phyloP scores from a whole-genome alignment of 2,329 filamentous ascomycete genomes.

The Verticillium tricorpus region DNA sequence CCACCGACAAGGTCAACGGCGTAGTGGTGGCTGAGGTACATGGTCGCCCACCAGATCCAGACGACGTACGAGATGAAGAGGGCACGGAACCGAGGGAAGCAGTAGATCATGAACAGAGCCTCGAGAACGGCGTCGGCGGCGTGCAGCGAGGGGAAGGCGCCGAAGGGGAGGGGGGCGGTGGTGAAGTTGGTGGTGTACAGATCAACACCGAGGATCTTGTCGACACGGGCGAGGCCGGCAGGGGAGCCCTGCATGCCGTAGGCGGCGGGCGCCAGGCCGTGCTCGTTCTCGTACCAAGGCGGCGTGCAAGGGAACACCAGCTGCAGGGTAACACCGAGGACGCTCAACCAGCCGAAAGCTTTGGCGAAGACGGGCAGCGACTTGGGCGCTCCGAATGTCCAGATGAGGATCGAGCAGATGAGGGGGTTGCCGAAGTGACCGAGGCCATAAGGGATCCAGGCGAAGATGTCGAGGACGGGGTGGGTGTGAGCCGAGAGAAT shows the following conservation, averaged over 20 bases:
- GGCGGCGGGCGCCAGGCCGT: constrained; percentile 85
- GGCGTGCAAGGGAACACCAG: constrained; percentile 89
- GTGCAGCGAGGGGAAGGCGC: constrained; percentile 91
- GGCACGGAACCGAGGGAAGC: constrained; percentile 78
- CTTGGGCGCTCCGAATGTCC: constrained; percentile 83
- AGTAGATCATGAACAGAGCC: constrained; percentile 87
- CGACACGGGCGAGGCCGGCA: constrained; percentile 82
- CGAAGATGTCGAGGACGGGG: constrained; percentile 77
- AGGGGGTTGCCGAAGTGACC: constrained; percentile 85
- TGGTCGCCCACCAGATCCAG: constrained; percentile 98
- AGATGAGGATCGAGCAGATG: constrained; percentile 73
- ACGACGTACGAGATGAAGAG: constrained; percentile 79
- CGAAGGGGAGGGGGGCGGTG: constrained; percentile 86
- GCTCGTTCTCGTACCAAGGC: constrained; percentile 94
- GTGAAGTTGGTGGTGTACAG: constrained; percentile 92
- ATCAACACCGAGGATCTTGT: constrained; percentile 84
- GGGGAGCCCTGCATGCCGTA: constrained; percentile 89
- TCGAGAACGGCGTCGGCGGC: constrained; percentile 85
- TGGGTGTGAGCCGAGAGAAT: constrained; percentile 89
- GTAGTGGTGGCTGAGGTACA: constrained; percentile 97
- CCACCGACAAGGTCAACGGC: constrained; percentile 89
- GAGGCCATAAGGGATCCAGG: constrained; percentile 90
- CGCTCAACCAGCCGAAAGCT: constrained; percentile 89
- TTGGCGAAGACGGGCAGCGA: constrained; percentile 80
- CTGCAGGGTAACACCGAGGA: constrained; percentile 82